Evolutionary conservation across 2,329 filamentous ascomycete genomes (phyloP).

Genomic region (Alternaria sp.): DNA sequence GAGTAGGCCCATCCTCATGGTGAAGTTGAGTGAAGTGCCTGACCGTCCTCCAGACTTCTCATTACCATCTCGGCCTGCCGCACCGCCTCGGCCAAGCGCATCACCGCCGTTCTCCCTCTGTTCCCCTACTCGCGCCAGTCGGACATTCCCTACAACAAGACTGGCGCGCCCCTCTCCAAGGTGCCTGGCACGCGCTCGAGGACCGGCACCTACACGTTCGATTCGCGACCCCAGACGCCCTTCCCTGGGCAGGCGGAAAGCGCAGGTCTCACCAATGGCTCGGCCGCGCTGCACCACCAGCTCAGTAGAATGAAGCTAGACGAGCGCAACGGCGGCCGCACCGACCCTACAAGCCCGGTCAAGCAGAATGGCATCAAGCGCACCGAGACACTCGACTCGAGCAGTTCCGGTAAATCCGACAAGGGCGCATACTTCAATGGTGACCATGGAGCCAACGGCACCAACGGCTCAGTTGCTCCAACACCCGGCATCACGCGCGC

Average conservation of each 20-base stretch:
- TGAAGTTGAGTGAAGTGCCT: slow-evolving; percentile 33
- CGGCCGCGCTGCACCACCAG: slow-evolving; percentile 73
- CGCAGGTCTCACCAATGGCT: slow-evolving; percentile 68
- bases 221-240: slow-evolving; percentile 88
- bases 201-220: slow-evolving; percentile 76
- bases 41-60: slow-evolving; percentile 63
- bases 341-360: slow-evolving; percentile 33
- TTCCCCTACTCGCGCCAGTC: slow-evolving; percentile 98
- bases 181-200: slow-evolving; percentile 51
- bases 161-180: slow-evolving; percentile 84
- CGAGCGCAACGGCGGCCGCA: slow-evolving; percentile 56
- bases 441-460: slow-evolving; percentile 36
- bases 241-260: slow-evolving; percentile 73
- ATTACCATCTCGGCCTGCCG: slow-evolving; percentile 99
- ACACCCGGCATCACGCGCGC: slow-evolving; percentile 23
- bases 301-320: slow-evolving; percentile 71
- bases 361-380: slow-evolving; percentile 36
- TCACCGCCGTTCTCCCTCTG: slow-evolving; percentile 91
- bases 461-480: slow-evolving; percentile 17
- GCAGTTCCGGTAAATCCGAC: slow-evolving; percentile 37
- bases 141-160: slow-evolving; percentile 96
- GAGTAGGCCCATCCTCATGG: slow-evolving; percentile 58
- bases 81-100: slow-evolving; percentile 86
- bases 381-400: slow-evolving; percentile 42
- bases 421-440: slow-evolving; percentile 26